Base-by-base conservation (phyloP, 805 yeast species). In the Ogataea thermomethanolica region DNA sequence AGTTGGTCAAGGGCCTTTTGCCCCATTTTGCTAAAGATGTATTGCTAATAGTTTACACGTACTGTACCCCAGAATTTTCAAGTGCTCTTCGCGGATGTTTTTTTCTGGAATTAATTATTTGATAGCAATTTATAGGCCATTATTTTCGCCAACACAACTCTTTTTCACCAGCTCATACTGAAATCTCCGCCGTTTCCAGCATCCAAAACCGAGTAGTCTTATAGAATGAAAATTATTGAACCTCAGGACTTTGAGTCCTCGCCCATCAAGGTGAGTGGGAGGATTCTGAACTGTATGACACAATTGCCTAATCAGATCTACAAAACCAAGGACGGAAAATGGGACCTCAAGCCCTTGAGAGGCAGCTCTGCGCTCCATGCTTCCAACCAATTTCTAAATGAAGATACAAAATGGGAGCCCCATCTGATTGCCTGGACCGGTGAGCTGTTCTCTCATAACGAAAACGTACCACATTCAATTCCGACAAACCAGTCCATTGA, bases 351-450 rank as follows among this genome's bases (percentile, higher is more conserved):
- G 39, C 78, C 81, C 28, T 66, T 80, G 9, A 71, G 93, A 7
- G 98, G 98, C 2, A 85, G 86, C 53, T 79, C 93, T 8, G 95
- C 97, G 0, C 65, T 91, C 26, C 81, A 84, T 54, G 80, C 95
- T 3, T 79, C 95, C 12, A 75, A 85, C 45, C 71, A 74, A 44
- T 81, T 76, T 55, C 65, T 89, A 37, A 71, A 69, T 36, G 75
- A 75, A 41, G 77, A 79, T 33, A 75, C 90, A 0, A 75, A 79
- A 15, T 91, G 96, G 93, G 95, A 89, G 46, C 81, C 90, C 33
- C 86, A 88, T 50, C 65, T 87, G 36, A 79, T 93, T 37, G 97
- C 88, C 1, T 93, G 99, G 99, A 85, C 97, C 0, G 99, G 99
- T 33, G 98, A 89, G 61, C 69, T 93, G 45, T 61, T 63, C 34